Evolutionary conservation across 306 rosid species (phyloP).

Genomic region (Cucumis cinereus): DNA sequence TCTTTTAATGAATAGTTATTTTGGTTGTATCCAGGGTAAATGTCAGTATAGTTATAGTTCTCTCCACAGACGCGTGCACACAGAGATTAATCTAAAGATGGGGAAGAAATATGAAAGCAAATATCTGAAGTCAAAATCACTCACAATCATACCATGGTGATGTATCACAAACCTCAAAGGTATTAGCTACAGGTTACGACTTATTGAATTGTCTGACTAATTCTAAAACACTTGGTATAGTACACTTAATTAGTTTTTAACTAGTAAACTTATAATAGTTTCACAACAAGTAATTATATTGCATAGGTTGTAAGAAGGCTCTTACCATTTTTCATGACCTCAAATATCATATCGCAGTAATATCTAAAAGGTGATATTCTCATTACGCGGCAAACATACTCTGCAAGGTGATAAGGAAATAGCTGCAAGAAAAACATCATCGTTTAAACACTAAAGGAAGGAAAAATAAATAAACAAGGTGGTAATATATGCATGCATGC

Average conservation of each 20-base stretch:
- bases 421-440: slow-evolving; percentile 53
- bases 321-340: slow-evolving; percentile 92
- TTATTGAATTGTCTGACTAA: not conserved
- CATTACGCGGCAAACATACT: slow-evolving; percentile 86
- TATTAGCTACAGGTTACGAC: not conserved
- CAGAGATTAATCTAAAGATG: not conserved
- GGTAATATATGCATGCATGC: not conserved
- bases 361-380: slow-evolving; percentile 89
- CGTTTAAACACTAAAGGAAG: slow-evolving; percentile 22
- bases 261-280: not conserved
- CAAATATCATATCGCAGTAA: slow-evolving; percentile 89
- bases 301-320: slow-evolving; percentile 17
- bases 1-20: too few species aligned
- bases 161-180: not conserved
- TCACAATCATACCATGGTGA: not conserved
- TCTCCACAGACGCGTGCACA: not conserved
- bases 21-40: too few species aligned
- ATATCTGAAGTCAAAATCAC: not conserved
- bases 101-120: not conserved
- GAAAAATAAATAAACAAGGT: slow-evolving; percentile 6
- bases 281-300: not conserved
- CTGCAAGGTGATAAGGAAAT: slow-evolving; percentile 86
- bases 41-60: too few species aligned
- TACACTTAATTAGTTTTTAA: not conserved
- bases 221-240: not conserved